Percentiles rank a stretch among this genome's conserved stretches.
Evolutionary conservation across 1,284 basidiomycete genomes (phyloP).

Genomic region (Exobasidium rhododendri): DNA sequence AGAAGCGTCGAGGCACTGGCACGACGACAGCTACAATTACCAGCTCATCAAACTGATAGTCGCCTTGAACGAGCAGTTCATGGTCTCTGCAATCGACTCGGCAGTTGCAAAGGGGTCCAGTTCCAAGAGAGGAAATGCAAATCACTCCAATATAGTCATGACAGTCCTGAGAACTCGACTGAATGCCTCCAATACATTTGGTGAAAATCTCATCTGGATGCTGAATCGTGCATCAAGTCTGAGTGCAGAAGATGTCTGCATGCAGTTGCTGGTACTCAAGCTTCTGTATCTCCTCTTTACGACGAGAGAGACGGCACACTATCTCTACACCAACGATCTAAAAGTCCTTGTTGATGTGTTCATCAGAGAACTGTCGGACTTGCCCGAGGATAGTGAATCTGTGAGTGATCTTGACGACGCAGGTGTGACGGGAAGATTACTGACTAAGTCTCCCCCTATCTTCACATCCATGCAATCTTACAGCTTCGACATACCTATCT

Average conservation of each 20-base stretch:
- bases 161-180: slow-evolving; percentile 76
- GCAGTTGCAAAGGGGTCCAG: slow-evolving; percentile 13
- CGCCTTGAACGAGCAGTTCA: slow-evolving; percentile 96
- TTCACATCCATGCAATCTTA: too few relatives aligned
- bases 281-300: slow-evolving; percentile 92
- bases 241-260: slow-evolving; percentile 77
- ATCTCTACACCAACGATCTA: slow-evolving; percentile 97
- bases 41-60: slow-evolving; percentile 85
- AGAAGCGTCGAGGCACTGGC: slow-evolving; percentile 80
- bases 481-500: slow-evolving; percentile 95
- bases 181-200: slow-evolving; percentile 85
- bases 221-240: slow-evolving; percentile 71
- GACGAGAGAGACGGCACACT: slow-evolving; percentile 86
- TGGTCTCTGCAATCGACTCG: slow-evolving; percentile 66
- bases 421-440: too few relatives aligned
- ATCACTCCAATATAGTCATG: slow-evolving; percentile 70
- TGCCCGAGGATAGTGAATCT: slow-evolving; percentile 89
- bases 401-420: slow-evolving; percentile 62
- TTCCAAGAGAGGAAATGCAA: slow-evolving; percentile 15
- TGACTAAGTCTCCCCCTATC: slow-evolving; percentile 45
- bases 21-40: slow-evolving; percentile 90
- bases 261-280: slow-evolving; percentile 91
- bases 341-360: slow-evolving; percentile 95
- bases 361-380: slow-evolving; percentile 79
- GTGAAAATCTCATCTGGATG: slow-evolving; percentile 98